Conservation (phyloP, 2,329 filamentous ascomycete genomes). For the Trichoderma sp. region DNA sequence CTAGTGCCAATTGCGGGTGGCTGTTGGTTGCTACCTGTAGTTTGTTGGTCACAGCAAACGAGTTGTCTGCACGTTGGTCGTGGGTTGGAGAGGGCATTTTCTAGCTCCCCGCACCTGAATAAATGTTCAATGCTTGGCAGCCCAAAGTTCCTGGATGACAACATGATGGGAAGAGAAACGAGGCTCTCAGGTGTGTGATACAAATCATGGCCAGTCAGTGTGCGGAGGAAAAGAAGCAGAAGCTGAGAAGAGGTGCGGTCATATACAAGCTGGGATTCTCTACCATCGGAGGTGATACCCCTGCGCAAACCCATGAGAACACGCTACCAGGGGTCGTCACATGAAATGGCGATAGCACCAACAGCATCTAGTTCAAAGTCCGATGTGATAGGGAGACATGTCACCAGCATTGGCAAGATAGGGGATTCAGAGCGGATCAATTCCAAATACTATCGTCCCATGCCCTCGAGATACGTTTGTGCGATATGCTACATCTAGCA, state of each 20-base stretch:
- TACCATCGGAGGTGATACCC: not conserved
- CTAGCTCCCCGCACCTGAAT: not conserved
- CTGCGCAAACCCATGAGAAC: not conserved
- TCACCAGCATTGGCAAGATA: not conserved
- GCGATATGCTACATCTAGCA: not conserved
- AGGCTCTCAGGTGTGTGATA: not conserved
- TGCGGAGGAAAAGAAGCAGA: not conserved
- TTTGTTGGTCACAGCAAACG: not conserved
- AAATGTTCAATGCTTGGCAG: not conserved
- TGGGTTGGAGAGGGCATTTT: slow-evolving; percentile 4
- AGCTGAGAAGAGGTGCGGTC: not conserved
- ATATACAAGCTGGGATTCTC: not conserved
- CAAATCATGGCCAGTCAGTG: not conserved
- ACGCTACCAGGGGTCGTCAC: not conserved
- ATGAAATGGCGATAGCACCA: not conserved
- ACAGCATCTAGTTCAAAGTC: not conserved
- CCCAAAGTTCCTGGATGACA: not conserved
- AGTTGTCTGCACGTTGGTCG: slow-evolving; percentile 6
- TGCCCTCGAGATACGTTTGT: not conserved
- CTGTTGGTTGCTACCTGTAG: slow-evolving; percentile 8
- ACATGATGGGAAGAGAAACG: no score
- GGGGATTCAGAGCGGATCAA: not conserved
- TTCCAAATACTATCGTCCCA: not conserved
- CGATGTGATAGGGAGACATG: not conserved
- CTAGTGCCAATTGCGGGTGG: not conserved